phyloP scores from a whole-genome alignment of 2,329 filamentous ascomycete species.

The Fusarium sp. region DNA sequence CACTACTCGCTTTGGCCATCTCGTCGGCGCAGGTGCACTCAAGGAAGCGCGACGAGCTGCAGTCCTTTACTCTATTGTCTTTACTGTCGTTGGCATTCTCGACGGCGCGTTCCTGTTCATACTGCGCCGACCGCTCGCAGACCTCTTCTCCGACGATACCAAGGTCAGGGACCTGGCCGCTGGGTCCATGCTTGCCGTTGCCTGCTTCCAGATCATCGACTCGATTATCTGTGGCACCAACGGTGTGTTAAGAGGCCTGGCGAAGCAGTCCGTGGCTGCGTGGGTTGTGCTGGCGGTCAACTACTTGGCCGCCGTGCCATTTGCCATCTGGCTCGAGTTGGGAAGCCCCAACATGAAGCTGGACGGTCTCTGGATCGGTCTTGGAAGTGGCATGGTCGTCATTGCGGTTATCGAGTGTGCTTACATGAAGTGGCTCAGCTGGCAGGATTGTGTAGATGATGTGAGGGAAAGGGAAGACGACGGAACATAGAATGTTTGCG shows the following conservation, averaged over 20 bases:
- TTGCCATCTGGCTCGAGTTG: slow-evolving; percentile 37
- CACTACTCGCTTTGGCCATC: slow-evolving; percentile 56
- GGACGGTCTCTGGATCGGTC: slow-evolving; percentile 41
- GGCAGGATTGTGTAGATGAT: slow-evolving; percentile 42
- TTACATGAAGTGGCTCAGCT: slow-evolving; percentile 42
- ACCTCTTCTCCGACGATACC: slow-evolving; percentile 35
- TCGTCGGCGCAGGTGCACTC: slow-evolving; percentile 51
- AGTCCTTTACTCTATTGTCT: slow-evolving; percentile 29
- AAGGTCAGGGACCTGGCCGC: slow-evolving; percentile 26
- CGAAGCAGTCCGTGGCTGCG: slow-evolving; percentile 36
- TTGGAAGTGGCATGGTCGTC: slow-evolving; percentile 41
- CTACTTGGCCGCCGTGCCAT: slow-evolving; percentile 35
- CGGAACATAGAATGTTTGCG: slow-evolving; percentile 14
- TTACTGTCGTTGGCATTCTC: slow-evolving; percentile 25
- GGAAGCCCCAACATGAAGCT: slow-evolving; percentile 40
- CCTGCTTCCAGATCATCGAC: slow-evolving; percentile 37
- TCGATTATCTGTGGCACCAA: slow-evolving; percentile 37
- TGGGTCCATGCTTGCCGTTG: slow-evolving; percentile 29
- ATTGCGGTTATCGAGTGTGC: slow-evolving; percentile 40
- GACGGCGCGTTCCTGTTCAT: slow-evolving; percentile 31
- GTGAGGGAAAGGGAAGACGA: slow-evolving; percentile 38
- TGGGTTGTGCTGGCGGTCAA: slow-evolving; percentile 37
- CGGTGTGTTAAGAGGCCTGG: slow-evolving; percentile 34
- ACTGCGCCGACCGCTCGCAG: slow-evolving; percentile 22
- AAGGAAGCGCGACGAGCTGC: slow-evolving; percentile 32